Conservation (phyloP, 2,329 filamentous ascomycete genomes). For the Leptodontidium sp. region DNA sequence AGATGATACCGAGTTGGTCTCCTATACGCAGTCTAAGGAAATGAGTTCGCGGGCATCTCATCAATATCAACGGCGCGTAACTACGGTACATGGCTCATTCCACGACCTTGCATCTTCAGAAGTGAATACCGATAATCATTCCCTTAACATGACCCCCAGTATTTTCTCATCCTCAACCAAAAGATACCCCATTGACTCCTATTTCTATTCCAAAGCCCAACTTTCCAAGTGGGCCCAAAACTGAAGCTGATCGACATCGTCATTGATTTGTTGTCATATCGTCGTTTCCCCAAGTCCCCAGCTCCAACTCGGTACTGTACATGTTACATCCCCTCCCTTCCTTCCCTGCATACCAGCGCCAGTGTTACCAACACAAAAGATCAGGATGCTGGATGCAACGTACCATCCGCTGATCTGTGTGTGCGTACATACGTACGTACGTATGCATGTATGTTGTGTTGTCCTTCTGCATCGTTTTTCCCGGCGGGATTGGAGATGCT, state of each 20-base stretch:
- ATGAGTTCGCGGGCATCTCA: no score
- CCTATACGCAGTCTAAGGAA: no score
- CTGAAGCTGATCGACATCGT: no score
- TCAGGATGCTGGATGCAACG: neutral
- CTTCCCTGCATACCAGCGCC: neutral
- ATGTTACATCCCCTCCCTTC: neutral
- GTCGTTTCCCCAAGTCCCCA: neutral
- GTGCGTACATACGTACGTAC: neutral
- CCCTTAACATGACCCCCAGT: no score
- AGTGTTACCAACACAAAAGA: neutral
- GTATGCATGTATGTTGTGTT: neutral
- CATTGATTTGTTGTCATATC: neutral
- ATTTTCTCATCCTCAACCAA: no score
- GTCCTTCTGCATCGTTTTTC: neutral
- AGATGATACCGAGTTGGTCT: neutral
- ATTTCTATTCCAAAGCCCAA: no score
- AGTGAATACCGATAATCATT: no score
- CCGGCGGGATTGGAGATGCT: neutral
- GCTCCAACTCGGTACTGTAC: neutral
- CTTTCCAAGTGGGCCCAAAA: no score
- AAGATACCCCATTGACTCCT: no score
- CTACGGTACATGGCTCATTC: no score
- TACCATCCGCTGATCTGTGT: constrained; percentile 1
- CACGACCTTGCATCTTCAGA: no score
- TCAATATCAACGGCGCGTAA: neutral